Base-by-base conservation (phyloP, 2,329 filamentous ascomycete species). In the Drechmeria coniospora region DNA sequence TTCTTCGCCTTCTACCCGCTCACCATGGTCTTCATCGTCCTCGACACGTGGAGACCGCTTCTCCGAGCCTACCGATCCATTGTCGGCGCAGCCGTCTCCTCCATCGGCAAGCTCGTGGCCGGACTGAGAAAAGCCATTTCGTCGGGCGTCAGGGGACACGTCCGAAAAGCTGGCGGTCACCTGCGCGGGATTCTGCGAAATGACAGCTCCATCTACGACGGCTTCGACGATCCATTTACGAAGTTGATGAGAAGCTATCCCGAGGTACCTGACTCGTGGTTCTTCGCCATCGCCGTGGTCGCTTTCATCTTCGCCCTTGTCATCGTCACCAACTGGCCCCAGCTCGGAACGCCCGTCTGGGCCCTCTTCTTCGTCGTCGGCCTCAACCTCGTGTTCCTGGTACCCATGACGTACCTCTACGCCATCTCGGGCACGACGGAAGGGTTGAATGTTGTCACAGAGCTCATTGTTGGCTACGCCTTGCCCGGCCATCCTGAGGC, bases 191-290 rank as follows among this genome's bases (percentile, higher is more conserved):
- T 54, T 12, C 10, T 30, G 15, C 52, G 49, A 4, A 40, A 53
- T 25, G 47, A 50, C 1, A 48, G 43, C 9, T 50, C 50, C 6
- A 57, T 58, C 32, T 59, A 59, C 30, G 54, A 53, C 2, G 51
- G 47, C 3, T 51, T 55, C 10, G 54, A 53, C 28, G 58, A 65
- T 33, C 38, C 57, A 1, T 56, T 63, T 21, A 57, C 43, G 3
- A 43, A 53, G 0, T 41, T 59, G 2, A 63, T 65, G 59, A 37
- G 45, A 4, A 46, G 42, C 2, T 64, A 63, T 33, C 42, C 46
- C 0, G 61, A 63, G 25, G 57, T 63, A 1, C 60, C 61, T 0
- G 59, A 63, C 31, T 65, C 59, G 59, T 65, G 61, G 49, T 52
- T 49, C 15, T 27, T 39, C 7, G 33, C 31, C 1, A 39, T 42